These are phyloP conservation scores for Jatropha multifida DNA, from an alignment of 441 rosid genomes.

Conservation along the genomic window DNA sequence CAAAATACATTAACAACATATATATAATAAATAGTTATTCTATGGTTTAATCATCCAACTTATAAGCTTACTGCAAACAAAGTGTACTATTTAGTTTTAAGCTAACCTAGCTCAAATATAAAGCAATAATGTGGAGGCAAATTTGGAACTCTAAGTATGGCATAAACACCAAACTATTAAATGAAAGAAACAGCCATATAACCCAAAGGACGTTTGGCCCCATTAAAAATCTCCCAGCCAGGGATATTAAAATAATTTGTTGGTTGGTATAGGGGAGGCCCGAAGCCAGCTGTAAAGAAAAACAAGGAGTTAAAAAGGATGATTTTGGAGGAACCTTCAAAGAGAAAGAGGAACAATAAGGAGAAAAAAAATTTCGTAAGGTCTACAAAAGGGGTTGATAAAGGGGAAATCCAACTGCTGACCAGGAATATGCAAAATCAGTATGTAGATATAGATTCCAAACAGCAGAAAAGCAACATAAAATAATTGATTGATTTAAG, in stretches of 20 bases:
- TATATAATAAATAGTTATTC: too few species aligned
- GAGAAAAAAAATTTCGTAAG: not conserved
- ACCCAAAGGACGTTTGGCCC: not conserved
- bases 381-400: not conserved
- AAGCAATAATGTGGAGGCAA: not conserved
- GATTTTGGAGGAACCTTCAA: not conserved
- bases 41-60: not conserved
- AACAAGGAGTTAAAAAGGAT: not conserved
- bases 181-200: not conserved
- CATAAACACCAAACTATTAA: not conserved
- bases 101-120: not conserved
- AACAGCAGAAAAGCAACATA: not conserved
- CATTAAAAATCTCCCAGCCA: not conserved
- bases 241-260: not conserved
- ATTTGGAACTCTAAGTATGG: not conserved
- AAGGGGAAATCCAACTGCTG: not conserved
- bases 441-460: not conserved
- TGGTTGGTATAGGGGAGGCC: not conserved
- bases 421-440: not conserved
- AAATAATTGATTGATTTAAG: not conserved
- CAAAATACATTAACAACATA: too few species aligned
- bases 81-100: not conserved
- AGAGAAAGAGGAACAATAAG: not conserved
- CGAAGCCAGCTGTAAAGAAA: not conserved
- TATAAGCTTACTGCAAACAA: not conserved